Evolutionary conservation across 2,329 filamentous ascomycete genomes (phyloP).

Genomic region (Cryphonectria parasitica): DNA sequence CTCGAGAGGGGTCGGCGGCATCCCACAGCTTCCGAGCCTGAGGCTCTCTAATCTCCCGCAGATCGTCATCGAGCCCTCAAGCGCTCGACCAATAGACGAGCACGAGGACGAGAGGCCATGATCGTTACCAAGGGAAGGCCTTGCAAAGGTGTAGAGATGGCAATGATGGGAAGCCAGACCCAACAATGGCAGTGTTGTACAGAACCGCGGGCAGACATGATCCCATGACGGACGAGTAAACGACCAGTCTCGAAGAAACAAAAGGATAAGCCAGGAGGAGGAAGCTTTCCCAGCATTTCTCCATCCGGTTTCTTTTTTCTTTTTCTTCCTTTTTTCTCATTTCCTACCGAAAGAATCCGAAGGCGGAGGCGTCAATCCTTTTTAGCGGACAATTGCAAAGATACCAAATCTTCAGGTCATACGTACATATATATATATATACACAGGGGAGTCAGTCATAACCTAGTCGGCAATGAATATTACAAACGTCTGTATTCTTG

Average conservation of each 20-base stretch:
- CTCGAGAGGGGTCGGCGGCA: slow-evolving; percentile 44
- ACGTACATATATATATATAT: background rate
- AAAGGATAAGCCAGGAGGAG: background rate
- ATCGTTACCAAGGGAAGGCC: background rate
- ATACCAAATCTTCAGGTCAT: slow-evolving; percentile 4
- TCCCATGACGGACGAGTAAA: background rate
- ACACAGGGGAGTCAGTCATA: background rate
- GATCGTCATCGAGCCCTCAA: slow-evolving; percentile 63
- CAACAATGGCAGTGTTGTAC: background rate
- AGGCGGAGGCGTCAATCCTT: background rate
- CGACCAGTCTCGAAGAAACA: background rate
- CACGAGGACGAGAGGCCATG: slow-evolving; percentile 15
- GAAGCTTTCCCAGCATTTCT: background rate
- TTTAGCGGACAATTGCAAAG: background rate
- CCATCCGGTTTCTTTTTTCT: no score
- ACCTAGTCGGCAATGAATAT: no score
- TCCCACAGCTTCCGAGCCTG: slow-evolving; percentile 57
- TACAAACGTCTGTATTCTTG: background rate
- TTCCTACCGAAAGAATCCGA: background rate
- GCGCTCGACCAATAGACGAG: slow-evolving; percentile 39
- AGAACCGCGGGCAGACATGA: background rate
- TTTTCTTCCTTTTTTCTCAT: background rate
- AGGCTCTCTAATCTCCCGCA: slow-evolving; percentile 54
- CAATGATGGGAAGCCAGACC: background rate
- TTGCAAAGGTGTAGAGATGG: background rate